Conservation (phyloP, 2,329 filamentous ascomycete genomes). For the Alternaria ventricosa region DNA sequence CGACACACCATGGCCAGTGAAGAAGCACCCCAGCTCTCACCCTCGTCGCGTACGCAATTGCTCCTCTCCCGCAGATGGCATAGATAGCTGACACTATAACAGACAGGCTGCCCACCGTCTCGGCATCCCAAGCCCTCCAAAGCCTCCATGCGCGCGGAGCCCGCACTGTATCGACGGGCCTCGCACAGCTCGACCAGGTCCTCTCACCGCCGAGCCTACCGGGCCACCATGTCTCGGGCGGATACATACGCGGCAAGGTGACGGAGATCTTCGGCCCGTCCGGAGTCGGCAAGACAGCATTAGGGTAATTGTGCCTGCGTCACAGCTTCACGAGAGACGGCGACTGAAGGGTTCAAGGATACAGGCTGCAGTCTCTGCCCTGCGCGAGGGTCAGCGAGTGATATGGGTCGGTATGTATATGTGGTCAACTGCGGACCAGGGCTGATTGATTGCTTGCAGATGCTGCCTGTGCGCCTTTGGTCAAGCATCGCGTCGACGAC, state of each 20-base stretch:
- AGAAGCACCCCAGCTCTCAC: constrained; percentile 32
- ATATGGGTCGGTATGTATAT: constrained; percentile 79
- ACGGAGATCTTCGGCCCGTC: constrained; percentile 89
- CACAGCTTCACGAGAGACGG: constrained; percentile 15
- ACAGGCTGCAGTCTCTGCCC: constrained; percentile 69
- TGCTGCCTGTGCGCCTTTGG: constrained; percentile 60
- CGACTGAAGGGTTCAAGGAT: constrained; percentile 61
- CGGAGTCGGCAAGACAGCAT: constrained; percentile 81
- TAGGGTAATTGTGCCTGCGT: constrained; percentile 67
- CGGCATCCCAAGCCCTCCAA: constrained; percentile 74
- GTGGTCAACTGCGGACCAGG: constrained; percentile 9
- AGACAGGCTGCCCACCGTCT: constrained; percentile 81
- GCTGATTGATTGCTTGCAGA: constrained; percentile 46
- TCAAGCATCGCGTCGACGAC: constrained; percentile 55
- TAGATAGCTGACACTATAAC: constrained; percentile 21
- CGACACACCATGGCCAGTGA: constrained; percentile 39
- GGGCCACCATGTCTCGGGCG: constrained; percentile 48
- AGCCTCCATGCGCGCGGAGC: constrained; percentile 61
- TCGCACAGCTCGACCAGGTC: constrained; percentile 56
- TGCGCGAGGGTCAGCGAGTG: constrained; percentile 67
- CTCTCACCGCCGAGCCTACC: constrained; percentile 38
- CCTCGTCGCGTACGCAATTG: constrained; percentile 48
- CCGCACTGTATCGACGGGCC: constrained; percentile 56
- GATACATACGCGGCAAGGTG: constrained; percentile 76
- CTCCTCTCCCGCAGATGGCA: not conserved